These are phyloP conservation scores for Lepidium didymum DNA, from an alignment of 345 rosid genomes.

Conservation along the genomic window DNA sequence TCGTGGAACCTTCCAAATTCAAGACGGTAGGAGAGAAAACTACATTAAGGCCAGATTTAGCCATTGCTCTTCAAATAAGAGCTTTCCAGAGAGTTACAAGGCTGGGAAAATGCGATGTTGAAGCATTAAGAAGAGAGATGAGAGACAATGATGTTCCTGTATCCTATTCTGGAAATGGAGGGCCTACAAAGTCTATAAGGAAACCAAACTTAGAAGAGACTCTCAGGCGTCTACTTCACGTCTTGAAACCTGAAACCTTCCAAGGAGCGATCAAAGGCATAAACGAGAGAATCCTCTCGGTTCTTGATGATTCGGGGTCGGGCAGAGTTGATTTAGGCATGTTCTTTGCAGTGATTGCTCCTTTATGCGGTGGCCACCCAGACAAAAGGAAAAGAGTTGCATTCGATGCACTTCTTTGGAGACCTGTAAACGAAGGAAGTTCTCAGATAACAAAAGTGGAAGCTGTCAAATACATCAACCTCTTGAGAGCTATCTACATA, in stretches of 20 bases:
- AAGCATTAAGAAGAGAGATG: conserved; percentile 79
- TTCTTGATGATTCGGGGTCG: conserved; percentile 65
- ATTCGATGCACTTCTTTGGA: conserved; percentile 87
- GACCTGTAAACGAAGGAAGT: conserved; percentile 68
- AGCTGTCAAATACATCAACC: conserved; percentile 54
- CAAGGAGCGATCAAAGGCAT: conserved; percentile 90
- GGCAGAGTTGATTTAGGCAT: conserved; percentile 90
- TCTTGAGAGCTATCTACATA: conserved; percentile 67
- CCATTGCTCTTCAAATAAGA: conserved; percentile 69
- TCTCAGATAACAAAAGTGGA: conserved; percentile 63
- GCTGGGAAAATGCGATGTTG: conserved; percentile 73
- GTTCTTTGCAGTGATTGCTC: conserved; percentile 81
- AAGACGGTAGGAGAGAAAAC: conserved; percentile 64
- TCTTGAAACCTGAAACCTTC: conserved; percentile 82
- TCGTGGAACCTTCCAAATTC: conserved; percentile 70
- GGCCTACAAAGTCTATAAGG: conserved; percentile 75
- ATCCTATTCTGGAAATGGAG: conserved; percentile 76
- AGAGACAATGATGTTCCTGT: conserved; percentile 61
- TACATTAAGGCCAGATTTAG: conserved; percentile 62
- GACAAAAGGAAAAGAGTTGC: conserved; percentile 75
- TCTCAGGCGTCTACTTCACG: conserved; percentile 56
- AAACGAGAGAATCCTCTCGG: conserved; percentile 77
- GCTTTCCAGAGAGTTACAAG: conserved; percentile 81
- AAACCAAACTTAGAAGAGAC: conserved; percentile 81
- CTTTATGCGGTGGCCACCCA: conserved; percentile 67